Base-by-base conservation (phyloP, 2,329 filamentous ascomycete species). In the Fusarium chuoi region DNA sequence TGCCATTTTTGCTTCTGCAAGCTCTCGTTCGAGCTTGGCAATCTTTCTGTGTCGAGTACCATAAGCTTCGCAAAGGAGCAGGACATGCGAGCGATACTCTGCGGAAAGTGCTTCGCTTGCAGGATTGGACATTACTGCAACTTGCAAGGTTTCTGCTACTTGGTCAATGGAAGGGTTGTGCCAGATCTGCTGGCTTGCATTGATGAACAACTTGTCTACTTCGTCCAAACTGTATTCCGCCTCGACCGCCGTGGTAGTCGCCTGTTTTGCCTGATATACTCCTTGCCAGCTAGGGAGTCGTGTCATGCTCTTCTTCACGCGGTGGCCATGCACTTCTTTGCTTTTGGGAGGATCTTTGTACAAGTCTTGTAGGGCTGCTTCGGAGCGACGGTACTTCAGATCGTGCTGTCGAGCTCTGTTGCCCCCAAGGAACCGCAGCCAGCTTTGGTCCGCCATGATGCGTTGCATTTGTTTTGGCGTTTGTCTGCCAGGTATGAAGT, bases 131-230 rank as follows among this genome's bases (percentile, higher is more conserved):
- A 87, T 85, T 74, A 87, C 79, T 14, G 73, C 77, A 10, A 82
- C 81, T 48, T 84, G 82, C n/a, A 88, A 77, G 1, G 82, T 75
- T 66, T 87, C 85, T 22, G 83, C 80, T 78, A 87, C 83, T 73
- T 85, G 84, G 45, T 84, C 78, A 41, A 86, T 59, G 13, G 81
- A 84, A 12, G 85, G 85, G n/a, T 81, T 84, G 56, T 84, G 81
- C 79, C 82, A 83, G 6, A 77, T 68, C 26, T 74, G 56, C 22
- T 81, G 77, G 13, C 45, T 61, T 51, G 56, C 71, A 17, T 57
- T 72, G 52, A 68, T 57, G 51, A 77, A 67, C 14, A 71, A 28
- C 35, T 65, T 71, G 45, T 77, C 74, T 28, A 57, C 62, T 33
- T 66, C 64, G 33, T 74, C 65, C 24, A 75, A 49, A 7, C 18